Conservation (phyloP, 352 stramenopile genomes). For the Phytopythium kandeliae region DNA sequence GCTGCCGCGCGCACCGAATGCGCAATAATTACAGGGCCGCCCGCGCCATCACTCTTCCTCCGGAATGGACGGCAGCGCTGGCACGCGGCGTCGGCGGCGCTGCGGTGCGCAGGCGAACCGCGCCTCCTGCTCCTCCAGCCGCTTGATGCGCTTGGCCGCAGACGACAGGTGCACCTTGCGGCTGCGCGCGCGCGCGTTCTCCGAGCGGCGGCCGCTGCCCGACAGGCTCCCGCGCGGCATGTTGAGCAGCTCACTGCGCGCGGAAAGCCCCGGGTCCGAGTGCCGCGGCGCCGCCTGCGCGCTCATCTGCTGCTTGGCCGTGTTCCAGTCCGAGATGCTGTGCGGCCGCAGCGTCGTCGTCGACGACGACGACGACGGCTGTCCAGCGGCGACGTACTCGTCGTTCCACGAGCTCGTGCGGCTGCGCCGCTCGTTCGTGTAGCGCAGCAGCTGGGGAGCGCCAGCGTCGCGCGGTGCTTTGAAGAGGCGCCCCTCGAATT, state of each 20-base stretch:
- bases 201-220: slow-evolving; percentile 29
- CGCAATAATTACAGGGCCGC: slow-evolving; percentile 5
- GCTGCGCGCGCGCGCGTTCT: slow-evolving; percentile 31
- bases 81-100: slow-evolving; percentile 29
- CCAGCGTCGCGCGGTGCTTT: slow-evolving; percentile 27
- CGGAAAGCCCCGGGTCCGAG: slow-evolving; percentile 52
- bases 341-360: slow-evolving; percentile 6
- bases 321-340: slow-evolving; percentile 51
- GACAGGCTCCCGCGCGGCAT: slow-evolving; percentile 52
- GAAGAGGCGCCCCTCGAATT: slow-evolving; percentile 28
- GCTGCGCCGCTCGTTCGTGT: slow-evolving; percentile 29
- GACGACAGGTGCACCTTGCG: slow-evolving; percentile 76
- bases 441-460: slow-evolving; percentile 49
- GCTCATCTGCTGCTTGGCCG: slow-evolving; percentile 33
- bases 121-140: slow-evolving; percentile 74
- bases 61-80: slow-evolving; percentile 35
- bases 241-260: slow-evolving; percentile 64
- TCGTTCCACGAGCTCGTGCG: slow-evolving; percentile 63
- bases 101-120: slow-evolving; percentile 41
- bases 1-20: neutral
- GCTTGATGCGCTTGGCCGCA: slow-evolving; percentile 78
- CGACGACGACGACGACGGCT: too few species aligned
- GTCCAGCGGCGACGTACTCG: slow-evolving; percentile 4
- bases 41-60: slow-evolving; percentile 33
- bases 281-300: slow-evolving; percentile 35